Evolutionary conservation across 2,329 filamentous ascomycete genomes (phyloP), one percentile per base, ranked within the genome.

Genomic region (Orbilia quercus): DNA sequence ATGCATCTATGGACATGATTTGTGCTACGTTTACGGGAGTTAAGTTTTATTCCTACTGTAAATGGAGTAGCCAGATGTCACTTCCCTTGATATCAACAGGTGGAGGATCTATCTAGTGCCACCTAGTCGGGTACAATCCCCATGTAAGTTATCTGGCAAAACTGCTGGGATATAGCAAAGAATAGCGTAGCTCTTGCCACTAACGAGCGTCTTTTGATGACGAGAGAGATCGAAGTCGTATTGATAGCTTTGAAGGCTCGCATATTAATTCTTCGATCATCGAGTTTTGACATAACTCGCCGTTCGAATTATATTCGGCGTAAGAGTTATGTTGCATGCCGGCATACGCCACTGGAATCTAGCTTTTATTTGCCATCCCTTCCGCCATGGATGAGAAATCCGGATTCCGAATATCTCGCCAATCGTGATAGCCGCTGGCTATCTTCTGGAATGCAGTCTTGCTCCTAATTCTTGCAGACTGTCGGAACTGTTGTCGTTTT

Each of bases 1-100:
- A 72, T 72, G 59, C 67, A 65, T 50, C 34, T 72, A 47, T 72
- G 36, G n/a, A n/a, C 42, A 54, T n/a, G 44, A n/a, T 42, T 62
- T 57, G 65, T 71, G 58, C 44, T 55, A 70, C 55, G 31, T 40
- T 47, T 42, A 12, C 36, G 44, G 40, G 40, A 16, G 4, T 42
- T 31, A 31, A 12, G 7, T 48, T 31, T 34, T 20, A 31, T 31
- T 60, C 42, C 28, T 40, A 23, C 48, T 48, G 48, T 53, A n/a
- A 47, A 38, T 23, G 48, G 34, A 14, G 34, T 51, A 25, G 45
- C 31, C 57, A 50, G 47, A 57, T 63, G 57, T 16, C 23, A 16
- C 5, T 4, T 16, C 16, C 28, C n/a, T 34, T 44, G 20, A 22
- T 22, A 48, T 38, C 20, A 34, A 28, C 31, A 38, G 44, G 53